Evolutionary conservation across 768 basidiomycete species (phyloP).

Genomic region (Calocybe cyanea): DNA sequence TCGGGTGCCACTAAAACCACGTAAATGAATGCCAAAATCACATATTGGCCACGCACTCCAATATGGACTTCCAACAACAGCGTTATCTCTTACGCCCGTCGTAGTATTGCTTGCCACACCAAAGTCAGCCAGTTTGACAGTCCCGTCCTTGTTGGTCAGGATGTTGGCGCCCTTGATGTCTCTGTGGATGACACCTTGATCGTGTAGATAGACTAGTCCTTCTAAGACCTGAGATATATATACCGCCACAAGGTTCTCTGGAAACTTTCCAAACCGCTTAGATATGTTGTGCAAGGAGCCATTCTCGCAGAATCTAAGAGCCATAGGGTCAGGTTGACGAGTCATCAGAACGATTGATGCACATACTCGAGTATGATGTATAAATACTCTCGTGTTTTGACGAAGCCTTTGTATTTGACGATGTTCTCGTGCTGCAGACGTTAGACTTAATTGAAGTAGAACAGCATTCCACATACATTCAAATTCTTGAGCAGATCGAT

Average conservation of each 20-base stretch:
- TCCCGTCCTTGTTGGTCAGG: slow-evolving; percentile 97
- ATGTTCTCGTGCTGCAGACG: slow-evolving; percentile 83
- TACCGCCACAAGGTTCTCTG: slow-evolving; percentile 92
- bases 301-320: slow-evolving; percentile 88
- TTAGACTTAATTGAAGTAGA: not conserved
- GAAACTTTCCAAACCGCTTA: slow-evolving; percentile 98
- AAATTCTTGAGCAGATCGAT: slow-evolving; percentile 97
- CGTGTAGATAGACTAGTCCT: slow-evolving; percentile 94
- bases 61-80: slow-evolving; percentile 96
- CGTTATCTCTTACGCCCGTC: slow-evolving; percentile 75
- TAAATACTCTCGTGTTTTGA: slow-evolving; percentile 89
- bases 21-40: not conserved
- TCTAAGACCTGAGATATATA: slow-evolving; percentile 96
- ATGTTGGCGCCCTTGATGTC: slow-evolving; percentile 99
- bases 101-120: slow-evolving; percentile 85
- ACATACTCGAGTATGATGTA: slow-evolving; percentile 95
- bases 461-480: slow-evolving; percentile 53
- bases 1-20: slow-evolving; percentile 86
- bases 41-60: slow-evolving; percentile 69
- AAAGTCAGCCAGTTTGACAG: slow-evolving; percentile 98
- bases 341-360: not conserved
- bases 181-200: slow-evolving; percentile 98
- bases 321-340: not conserved
- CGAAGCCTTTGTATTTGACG: slow-evolving; percentile 98
- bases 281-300: slow-evolving; percentile 93